Evolutionary conservation across 2,329 filamentous ascomycete genomes (phyloP).

Genomic region (Epichloe festucae): DNA sequence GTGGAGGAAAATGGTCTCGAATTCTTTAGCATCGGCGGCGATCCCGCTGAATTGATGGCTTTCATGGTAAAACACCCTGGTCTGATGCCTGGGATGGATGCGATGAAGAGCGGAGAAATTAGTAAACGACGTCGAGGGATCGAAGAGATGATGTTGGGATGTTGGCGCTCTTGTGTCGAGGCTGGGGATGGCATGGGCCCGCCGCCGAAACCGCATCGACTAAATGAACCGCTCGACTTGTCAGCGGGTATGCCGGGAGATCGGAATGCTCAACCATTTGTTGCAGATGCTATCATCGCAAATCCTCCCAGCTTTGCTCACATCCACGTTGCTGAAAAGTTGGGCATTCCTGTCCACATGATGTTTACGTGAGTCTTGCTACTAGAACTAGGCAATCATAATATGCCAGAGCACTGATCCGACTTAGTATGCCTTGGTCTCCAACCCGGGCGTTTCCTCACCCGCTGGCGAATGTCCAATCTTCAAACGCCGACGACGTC

Average conservation of each 20-base stretch:
- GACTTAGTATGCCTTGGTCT: slow-evolving; percentile 78
- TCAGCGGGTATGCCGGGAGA: slow-evolving; percentile 25
- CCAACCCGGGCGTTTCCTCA: slow-evolving; percentile 78
- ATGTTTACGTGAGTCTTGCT: slow-evolving; percentile 69
- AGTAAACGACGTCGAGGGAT: slow-evolving; percentile 62
- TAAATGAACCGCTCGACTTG: slow-evolving; percentile 33
- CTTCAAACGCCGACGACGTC: slow-evolving; percentile 60
- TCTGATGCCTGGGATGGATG: slow-evolving; percentile 70
- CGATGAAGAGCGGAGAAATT: slow-evolving; percentile 64
- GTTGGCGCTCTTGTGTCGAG: slow-evolving; percentile 78
- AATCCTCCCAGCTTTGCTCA: slow-evolving; percentile 70
- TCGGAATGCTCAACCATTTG: slow-evolving; percentile 47
- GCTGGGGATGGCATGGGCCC: slow-evolving; percentile 52
- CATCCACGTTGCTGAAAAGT: slow-evolving; percentile 60
- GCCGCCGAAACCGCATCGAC: slow-evolving; percentile 31
- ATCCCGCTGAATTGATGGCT: slow-evolving; percentile 65
- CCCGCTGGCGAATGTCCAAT: slow-evolving; percentile 70
- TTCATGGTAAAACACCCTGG: slow-evolving; percentile 89
- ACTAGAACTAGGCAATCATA: too few species aligned
- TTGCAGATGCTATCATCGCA: slow-evolving; percentile 71
- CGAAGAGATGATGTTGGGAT: slow-evolving; percentile 67
- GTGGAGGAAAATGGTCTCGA: slow-evolving; percentile 59
- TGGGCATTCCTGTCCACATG: slow-evolving; percentile 64
- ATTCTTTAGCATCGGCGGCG: slow-evolving; percentile 65
- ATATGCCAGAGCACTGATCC: background rate